Conservation (phyloP, 495 filamentous ascomycete genomes). For the Aspergillus bridgeri region DNA sequence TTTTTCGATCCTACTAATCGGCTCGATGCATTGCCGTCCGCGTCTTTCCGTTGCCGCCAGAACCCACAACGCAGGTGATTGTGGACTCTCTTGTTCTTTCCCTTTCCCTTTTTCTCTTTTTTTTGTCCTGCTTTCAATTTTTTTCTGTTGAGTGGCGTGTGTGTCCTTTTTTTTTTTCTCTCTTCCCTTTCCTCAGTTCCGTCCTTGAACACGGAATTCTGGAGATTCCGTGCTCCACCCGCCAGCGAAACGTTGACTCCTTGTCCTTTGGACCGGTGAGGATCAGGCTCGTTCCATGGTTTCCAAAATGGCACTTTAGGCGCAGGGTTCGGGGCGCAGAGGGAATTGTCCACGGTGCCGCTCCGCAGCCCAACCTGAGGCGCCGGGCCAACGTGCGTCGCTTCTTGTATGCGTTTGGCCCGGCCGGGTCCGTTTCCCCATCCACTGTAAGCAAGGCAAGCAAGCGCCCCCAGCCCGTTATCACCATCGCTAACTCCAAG, state of each 20-base stretch:
- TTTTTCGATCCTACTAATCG: slow-evolving; percentile 32
- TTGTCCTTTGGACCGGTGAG: slow-evolving; percentile 12
- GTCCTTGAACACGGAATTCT: slow-evolving; percentile 11
- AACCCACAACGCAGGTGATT: slow-evolving; percentile 21
- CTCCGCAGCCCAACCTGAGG: slow-evolving; percentile 6
- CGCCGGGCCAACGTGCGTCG: slow-evolving; percentile 9
- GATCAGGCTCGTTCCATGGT: slow-evolving; percentile 11
- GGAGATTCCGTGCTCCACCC: slow-evolving; percentile 13
- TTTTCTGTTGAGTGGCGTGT: too few species aligned
- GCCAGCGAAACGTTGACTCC: slow-evolving; percentile 11
- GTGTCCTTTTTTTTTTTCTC: background rate
- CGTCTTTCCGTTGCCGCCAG: slow-evolving; percentile 39
- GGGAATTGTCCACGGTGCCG: background rate
- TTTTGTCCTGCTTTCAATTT: too few species aligned
- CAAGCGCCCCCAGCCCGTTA: slow-evolving; percentile 1
- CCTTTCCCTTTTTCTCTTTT: background rate
- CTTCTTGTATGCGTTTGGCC: background rate
- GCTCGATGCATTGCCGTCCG: slow-evolving; percentile 41
- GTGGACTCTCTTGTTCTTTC: slow-evolving; percentile 1
- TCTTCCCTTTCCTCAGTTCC: background rate
- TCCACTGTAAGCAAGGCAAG: background rate
- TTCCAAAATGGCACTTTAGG: background rate
- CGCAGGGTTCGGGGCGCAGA: background rate
- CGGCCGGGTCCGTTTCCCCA: background rate
- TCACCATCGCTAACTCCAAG: slow-evolving; percentile 1